A percentile compares a stretch with the other conserved stretches of the same genome.
These are phyloP conservation scores for Aureobasidium sp. DNA, from an alignment of 2,329 filamentous ascomycete species.

Conservation along the genomic window DNA sequence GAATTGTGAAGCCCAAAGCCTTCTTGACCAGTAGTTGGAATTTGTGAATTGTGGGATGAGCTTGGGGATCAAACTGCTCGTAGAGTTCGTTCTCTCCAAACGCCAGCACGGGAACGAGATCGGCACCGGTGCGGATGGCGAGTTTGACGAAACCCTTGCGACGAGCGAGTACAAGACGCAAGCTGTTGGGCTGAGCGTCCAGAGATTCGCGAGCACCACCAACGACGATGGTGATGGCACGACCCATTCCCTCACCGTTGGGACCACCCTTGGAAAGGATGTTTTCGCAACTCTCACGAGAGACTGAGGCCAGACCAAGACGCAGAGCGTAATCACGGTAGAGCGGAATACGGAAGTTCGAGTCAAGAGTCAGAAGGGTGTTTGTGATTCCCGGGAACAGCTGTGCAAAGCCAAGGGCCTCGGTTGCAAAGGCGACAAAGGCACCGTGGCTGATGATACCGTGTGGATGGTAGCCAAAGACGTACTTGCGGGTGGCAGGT, in stretches of 20 bases:
- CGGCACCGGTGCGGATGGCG: slow-evolving; percentile 83
- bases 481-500: slow-evolving; percentile 78
- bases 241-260: slow-evolving; percentile 76
- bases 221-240: slow-evolving; percentile 93
- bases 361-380: slow-evolving; percentile 84
- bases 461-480: slow-evolving; percentile 95
- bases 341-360: slow-evolving; percentile 87
- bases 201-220: slow-evolving; percentile 89
- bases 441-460: slow-evolving; percentile 97
- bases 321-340: slow-evolving; percentile 91
- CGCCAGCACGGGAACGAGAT: slow-evolving; percentile 81
- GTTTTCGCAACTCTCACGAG: slow-evolving; percentile 85
- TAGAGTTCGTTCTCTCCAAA: slow-evolving; percentile 97
- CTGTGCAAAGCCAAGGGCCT: slow-evolving; percentile 75
- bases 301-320: slow-evolving; percentile 82
- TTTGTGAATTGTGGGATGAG: slow-evolving; percentile 71
- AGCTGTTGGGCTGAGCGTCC: slow-evolving; percentile 68
- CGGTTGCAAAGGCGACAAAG: slow-evolving; percentile 83
- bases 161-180: slow-evolving; percentile 71
- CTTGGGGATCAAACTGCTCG: slow-evolving; percentile 71
- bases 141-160: slow-evolving; percentile 93
- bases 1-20: slow-evolving; percentile 83
- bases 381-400: slow-evolving; percentile 95
- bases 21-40: slow-evolving; percentile 79
- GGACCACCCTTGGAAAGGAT: slow-evolving; percentile 69